Percentiles rank a stretch among this genome's conserved stretches.
Conservation (phyloP, 306 rosid species). For the Aeschynomene evenia region DNA sequence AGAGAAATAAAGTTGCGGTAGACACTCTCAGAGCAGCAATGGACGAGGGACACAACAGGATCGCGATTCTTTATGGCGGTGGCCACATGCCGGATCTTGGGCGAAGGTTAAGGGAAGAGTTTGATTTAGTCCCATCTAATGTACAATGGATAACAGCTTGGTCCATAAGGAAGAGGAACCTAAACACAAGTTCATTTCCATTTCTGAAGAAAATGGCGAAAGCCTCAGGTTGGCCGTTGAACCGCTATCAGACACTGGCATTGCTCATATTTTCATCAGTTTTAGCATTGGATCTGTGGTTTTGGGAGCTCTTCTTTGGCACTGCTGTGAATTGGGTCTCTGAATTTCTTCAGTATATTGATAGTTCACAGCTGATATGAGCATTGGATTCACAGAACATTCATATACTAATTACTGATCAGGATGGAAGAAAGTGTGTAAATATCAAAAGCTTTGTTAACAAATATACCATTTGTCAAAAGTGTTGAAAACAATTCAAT, state of each 20-base stretch:
- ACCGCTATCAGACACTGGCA: constrained; percentile 93
- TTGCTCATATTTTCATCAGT: constrained; percentile 85
- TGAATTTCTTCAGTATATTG: constrained; percentile 45
- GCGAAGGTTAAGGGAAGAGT: constrained; percentile 78
- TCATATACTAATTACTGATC: constrained; percentile 7
- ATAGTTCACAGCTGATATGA: constrained; percentile 52
- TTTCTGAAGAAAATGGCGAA: constrained; percentile 75
- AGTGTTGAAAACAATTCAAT: constrained; percentile 6
- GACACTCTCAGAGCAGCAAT: constrained; percentile 62
- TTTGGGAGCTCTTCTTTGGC: constrained; percentile 93
- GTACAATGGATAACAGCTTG: constrained; percentile 89
- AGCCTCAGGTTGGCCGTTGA: constrained; percentile 92
- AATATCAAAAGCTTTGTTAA: constrained; percentile 25
- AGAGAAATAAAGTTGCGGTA: constrained; percentile 77
- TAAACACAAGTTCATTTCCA: constrained; percentile 66
- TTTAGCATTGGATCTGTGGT: constrained; percentile 89
- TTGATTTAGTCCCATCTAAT: constrained; percentile 64
- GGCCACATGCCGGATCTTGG: constrained; percentile 99
- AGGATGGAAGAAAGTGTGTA: constrained; percentile 37
- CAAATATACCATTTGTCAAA: constrained; percentile 4
- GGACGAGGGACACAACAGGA: constrained; percentile 69
- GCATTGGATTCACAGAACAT: constrained; percentile 15
- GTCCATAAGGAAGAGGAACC: constrained; percentile 62
- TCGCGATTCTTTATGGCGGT: constrained; percentile 93
- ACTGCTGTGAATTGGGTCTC: constrained; percentile 63